phyloP scores from a whole-genome alignment of 1,139 yeast genomes.

The Yamadazyma dendronema region DNA sequence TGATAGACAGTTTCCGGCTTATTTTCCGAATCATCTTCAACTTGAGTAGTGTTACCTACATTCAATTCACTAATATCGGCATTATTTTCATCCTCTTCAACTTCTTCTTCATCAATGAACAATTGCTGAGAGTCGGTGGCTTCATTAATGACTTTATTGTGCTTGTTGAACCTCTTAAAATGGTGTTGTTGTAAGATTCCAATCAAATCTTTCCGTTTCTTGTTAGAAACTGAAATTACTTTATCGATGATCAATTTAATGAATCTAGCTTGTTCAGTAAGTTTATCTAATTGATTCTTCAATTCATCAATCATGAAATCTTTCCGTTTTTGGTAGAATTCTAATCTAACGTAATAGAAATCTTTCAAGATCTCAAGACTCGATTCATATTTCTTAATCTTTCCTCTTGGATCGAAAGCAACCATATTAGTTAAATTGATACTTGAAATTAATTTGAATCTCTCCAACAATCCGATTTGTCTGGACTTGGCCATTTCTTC shows the following conservation, averaged over 20 bases:
- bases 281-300: conserved; percentile 70
- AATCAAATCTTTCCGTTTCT: conserved; percentile 64
- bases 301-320: conserved; percentile 70
- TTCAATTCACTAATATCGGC: conserved; percentile 40
- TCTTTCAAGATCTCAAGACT: conserved; percentile 80
- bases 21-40: conserved; percentile 27
- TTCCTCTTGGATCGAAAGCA: conserved; percentile 90
- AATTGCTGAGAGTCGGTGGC: conserved; percentile 9
- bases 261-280: conserved; percentile 85
- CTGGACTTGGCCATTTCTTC: conserved; percentile 84
- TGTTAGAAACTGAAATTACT: conserved; percentile 68
- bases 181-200: conserved; percentile 58
- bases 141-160: conserved; percentile 51
- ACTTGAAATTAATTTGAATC: conserved; percentile 73
- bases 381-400: conserved; percentile 76
- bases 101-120: conserved; percentile 24
- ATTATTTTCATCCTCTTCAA: conserved; percentile 36
- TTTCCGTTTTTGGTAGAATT: conserved; percentile 87
- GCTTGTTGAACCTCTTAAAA: conserved; percentile 75
- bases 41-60: conserved; percentile 27
- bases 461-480: conserved; percentile 72
- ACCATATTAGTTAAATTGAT: conserved; percentile 86
- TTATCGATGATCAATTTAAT: conserved; percentile 85
- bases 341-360: conserved; percentile 82
- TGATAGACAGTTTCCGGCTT: conserved; percentile 48